Percentiles rank a stretch among this genome's conserved stretches.
Conservation (phyloP, 108 stramenopile genomes). For the Cyclotella sp. region DNA sequence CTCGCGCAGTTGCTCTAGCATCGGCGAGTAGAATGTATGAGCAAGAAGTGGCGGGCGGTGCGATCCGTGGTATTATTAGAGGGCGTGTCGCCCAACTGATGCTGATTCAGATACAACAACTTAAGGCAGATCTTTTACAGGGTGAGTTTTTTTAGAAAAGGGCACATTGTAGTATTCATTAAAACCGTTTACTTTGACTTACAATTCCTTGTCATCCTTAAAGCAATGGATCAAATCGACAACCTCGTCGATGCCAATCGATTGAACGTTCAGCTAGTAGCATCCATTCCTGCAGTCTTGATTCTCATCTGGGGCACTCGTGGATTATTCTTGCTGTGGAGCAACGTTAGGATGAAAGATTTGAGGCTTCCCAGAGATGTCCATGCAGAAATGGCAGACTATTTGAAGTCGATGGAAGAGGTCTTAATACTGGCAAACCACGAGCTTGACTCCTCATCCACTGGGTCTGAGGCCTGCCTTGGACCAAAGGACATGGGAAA, state of each 20-base stretch:
- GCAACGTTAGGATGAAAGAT: constrained; percentile 71
- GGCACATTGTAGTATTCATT: background rate
- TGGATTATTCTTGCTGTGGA: constrained; percentile 62
- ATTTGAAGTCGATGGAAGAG: constrained; percentile 66
- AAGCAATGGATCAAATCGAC: constrained; percentile 77
- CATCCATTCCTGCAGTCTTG: constrained; percentile 74
- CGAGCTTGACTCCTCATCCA: constrained; percentile 22
- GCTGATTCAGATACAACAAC: constrained; percentile 85
- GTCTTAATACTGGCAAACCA: constrained; percentile 61
- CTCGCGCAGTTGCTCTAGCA: constrained; percentile 61
- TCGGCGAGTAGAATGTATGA: constrained; percentile 73
- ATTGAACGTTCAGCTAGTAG: constrained; percentile 78
- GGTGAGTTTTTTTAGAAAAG: constrained; percentile 2
- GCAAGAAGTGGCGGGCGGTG: constrained; percentile 59
- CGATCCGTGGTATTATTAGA: constrained; percentile 62
- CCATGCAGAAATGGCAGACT: constrained; percentile 79
- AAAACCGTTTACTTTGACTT: background rate
- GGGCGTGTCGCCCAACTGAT: constrained; percentile 72
- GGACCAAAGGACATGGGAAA: constrained; percentile 68
- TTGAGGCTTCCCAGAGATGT: constrained; percentile 69
- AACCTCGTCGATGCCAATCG: constrained; percentile 76
- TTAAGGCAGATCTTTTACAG: constrained; percentile 78
- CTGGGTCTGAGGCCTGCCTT: constrained; percentile 25
- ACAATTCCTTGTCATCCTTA: background rate
- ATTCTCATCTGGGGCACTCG: constrained; percentile 67